Evolutionary conservation across 495 filamentous ascomycete genomes (phyloP).

Genomic region (Aspergillus nidulans): DNA sequence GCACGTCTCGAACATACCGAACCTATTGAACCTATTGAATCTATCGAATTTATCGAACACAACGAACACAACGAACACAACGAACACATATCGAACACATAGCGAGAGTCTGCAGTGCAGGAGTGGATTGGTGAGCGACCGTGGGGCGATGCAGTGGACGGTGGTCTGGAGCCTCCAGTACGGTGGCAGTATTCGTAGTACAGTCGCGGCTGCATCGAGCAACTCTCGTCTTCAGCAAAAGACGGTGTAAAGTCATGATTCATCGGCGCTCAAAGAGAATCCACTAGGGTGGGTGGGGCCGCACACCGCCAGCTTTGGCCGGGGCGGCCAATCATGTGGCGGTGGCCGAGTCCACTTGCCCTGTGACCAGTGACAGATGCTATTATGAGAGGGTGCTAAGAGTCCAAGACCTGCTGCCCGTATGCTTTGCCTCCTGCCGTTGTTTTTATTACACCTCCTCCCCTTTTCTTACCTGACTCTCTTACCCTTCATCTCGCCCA

Average conservation of each 20-base stretch:
- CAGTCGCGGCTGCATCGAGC: neutral
- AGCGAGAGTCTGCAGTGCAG: too few species aligned
- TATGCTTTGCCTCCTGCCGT: constrained; percentile 9
- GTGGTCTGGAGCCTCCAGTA: too few species aligned
- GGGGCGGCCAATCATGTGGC: neutral
- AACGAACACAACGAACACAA: too few species aligned
- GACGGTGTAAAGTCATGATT: neutral
- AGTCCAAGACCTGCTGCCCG: too few species aligned
- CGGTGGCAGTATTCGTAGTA: neutral
- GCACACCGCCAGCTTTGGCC: neutral
- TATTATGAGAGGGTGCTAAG: too few species aligned
- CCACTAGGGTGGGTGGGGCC: neutral
- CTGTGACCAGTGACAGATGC: neutral
- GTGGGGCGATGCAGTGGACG: neutral
- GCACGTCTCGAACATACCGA: too few species aligned
- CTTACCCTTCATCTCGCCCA: neutral
- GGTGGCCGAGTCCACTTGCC: neutral
- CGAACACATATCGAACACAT: too few species aligned
- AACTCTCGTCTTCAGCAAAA: neutral
- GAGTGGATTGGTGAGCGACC: too few species aligned
- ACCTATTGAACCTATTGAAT: too few species aligned
- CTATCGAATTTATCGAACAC: too few species aligned
- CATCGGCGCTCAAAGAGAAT: neutral
- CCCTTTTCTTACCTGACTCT: neutral
- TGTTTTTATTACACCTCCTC: constrained; percentile 1